Base-by-base conservation (phyloP, 2,329 filamentous ascomycete genomes). In the Diaporthe sp. region DNA sequence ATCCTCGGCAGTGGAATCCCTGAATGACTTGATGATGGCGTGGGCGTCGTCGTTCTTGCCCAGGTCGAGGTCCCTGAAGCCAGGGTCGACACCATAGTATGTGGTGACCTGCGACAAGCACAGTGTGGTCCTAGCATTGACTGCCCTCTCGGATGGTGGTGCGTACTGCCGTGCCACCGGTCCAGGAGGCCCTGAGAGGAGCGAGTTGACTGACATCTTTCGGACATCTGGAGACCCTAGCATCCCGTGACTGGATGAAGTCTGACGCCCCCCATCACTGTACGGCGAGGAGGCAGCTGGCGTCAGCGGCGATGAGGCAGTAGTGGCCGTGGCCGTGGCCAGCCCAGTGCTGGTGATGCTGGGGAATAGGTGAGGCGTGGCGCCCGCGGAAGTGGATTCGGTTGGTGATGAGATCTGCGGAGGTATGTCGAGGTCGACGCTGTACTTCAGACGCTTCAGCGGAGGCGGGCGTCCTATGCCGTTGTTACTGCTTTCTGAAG, bases 71-170 rank as follows among this genome's bases (percentile, higher is more conserved):
- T 96, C 94, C 13, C 88, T 88, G 75, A 91, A 86, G 0, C 94
- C 94, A 72, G 90, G 86, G 79, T 96, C 94, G 75, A 93, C 89
- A 8, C 94, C 94, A 80, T 94, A 95, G 56, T 87, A 89, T 9
- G 83, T 87, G 47, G 83, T 82, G 76, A 85, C 79, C 74, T 84
- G 77, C 75, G 77, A 51, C 32, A 75, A 44, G 59, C 73, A 75
- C 37, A 76, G 44, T 10, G 58, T 75, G 13, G 72, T 71, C 47
- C 61, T 71, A 13, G 74, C 74, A 37, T 74, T 75, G 27, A 75
- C 44, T 19, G 74, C 72, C n/a, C 74, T 70, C 56, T 75, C 66
- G 25, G 74, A 75, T 10, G 74, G 74, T 10, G 73, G 75, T 32
- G 75, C 73, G 10, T 76, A 76, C 32, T 75, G 75, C 53, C 56